Conservation (phyloP, 345 rosid genomes). For the Gossypium thurberi region DNA sequence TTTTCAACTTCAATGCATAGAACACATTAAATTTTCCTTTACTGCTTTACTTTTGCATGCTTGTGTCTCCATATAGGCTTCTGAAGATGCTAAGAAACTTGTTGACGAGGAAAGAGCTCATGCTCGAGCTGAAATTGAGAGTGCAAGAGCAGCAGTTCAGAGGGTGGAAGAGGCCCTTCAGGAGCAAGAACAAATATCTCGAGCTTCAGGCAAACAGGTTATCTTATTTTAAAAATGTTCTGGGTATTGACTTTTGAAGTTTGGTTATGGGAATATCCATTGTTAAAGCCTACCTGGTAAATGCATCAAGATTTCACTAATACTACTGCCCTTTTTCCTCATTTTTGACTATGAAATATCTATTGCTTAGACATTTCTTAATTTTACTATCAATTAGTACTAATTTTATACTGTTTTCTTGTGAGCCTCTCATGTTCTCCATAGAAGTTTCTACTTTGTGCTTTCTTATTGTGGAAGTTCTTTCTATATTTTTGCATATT, state of each 20-base stretch:
- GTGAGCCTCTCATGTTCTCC: not conserved
- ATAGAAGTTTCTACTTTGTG: constrained; percentile 8
- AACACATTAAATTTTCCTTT: not conserved
- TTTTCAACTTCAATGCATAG: not conserved
- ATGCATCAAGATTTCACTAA: not conserved
- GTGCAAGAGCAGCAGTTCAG: constrained; percentile 92
- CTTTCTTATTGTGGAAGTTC: not conserved
- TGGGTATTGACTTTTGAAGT: not conserved
- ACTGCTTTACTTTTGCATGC: constrained; percentile 6
- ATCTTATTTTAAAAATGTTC: not conserved
- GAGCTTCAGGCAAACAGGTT: constrained; percentile 77
- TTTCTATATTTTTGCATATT: not conserved
- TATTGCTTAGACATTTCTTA: not conserved
- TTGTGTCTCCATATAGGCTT: constrained; percentile 52
- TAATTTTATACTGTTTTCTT: not conserved
- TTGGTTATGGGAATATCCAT: not conserved
- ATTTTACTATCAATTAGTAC: constrained; percentile 2
- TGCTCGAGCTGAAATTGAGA: constrained; percentile 94
- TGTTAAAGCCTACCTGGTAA: not conserved
- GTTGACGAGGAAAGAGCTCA: constrained; percentile 92
- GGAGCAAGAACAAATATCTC: constrained; percentile 75
- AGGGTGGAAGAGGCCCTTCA: constrained; percentile 94
- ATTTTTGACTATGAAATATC: not conserved
- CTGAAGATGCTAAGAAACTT: constrained; percentile 94
- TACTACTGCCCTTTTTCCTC: not conserved